phyloP scores from a whole-genome alignment of 495 filamentous ascomycete genomes.

The Hypoxylon intermedium region DNA sequence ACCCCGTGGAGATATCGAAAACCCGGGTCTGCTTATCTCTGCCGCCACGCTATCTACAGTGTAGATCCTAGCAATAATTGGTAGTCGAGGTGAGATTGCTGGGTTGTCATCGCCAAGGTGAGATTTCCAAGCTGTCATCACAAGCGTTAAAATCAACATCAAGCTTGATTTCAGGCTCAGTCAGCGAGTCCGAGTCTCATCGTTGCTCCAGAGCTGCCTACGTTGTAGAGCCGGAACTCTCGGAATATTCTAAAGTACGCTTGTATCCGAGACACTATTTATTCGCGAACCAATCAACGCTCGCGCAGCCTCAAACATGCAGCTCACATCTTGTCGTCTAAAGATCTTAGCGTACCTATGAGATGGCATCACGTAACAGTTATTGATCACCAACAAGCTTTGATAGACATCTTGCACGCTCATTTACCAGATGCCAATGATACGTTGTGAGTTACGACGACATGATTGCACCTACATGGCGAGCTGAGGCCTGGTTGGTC shows the following conservation, averaged over 20 bases:
- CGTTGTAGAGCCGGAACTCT: slow-evolving; percentile 25
- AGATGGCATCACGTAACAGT: not conserved
- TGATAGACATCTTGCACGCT: slow-evolving; percentile 4
- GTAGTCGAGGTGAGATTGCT: not conserved
- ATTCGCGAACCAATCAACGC: slow-evolving; percentile 8
- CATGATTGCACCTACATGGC: slow-evolving; percentile 24
- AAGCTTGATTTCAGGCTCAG: not conserved
- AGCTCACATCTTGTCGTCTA: not conserved
- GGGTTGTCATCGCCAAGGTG: too few relatives aligned
- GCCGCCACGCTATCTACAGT: too few relatives aligned
- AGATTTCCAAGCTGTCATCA: too few relatives aligned
- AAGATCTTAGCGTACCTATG: not conserved
- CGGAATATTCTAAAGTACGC: slow-evolving; percentile 6
- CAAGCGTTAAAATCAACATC: too few relatives aligned
- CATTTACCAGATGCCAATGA: slow-evolving; percentile 24
- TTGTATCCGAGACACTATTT: slow-evolving; percentile 27
- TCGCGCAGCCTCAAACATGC: slow-evolving; percentile 8
- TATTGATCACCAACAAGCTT: slow-evolving; percentile 4
- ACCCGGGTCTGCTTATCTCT: slow-evolving; percentile 18
- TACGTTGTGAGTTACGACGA: slow-evolving; percentile 27
- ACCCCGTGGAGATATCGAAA: slow-evolving; percentile 26
- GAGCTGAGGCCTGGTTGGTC: slow-evolving; percentile 19
- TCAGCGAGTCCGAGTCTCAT: not conserved
- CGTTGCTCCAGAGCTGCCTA: too few relatives aligned
- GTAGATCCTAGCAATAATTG: not conserved